Percentiles rank a stretch among this genome's conserved stretches.
Conservation (phyloP, 225 moss, liverwort and hornwort species). For the Physcomitrellopsis africana region DNA sequence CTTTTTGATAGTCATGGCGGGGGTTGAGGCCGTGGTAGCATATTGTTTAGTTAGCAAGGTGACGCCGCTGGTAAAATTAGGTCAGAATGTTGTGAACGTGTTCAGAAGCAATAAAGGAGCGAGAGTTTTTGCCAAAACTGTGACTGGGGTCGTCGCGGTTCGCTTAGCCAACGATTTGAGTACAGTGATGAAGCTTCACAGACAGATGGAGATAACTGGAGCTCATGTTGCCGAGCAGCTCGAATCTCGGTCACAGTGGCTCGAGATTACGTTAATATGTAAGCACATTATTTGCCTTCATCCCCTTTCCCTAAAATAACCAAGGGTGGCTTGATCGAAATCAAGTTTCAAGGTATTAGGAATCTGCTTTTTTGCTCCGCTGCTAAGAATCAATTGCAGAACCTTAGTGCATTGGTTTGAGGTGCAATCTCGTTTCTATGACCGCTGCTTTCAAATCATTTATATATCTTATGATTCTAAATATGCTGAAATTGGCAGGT, state of each 20-base stretch:
- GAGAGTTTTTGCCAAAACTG: slow-evolving; percentile 51
- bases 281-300: background rate
- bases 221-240: slow-evolving; percentile 37
- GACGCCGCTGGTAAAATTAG: slow-evolving; percentile 56
- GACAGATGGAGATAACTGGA: slow-evolving; percentile 25
- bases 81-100: slow-evolving; percentile 50
- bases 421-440: background rate
- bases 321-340: background rate
- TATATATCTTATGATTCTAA: no score
- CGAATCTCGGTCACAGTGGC: slow-evolving; percentile 43
- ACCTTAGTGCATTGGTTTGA: slow-evolving; percentile 4
- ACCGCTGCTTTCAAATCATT: background rate
- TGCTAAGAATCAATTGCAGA: background rate
- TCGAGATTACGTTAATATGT: slow-evolving; percentile 76
- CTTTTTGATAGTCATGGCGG: slow-evolving; percentile 41
- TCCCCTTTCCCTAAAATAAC: background rate
- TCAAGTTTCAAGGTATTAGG: background rate
- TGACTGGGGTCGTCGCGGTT: slow-evolving; percentile 57
- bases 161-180: slow-evolving; percentile 67
- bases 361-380: background rate
- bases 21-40: slow-evolving; percentile 47
- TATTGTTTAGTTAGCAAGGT: slow-evolving; percentile 58
- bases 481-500: slow-evolving; percentile 41
- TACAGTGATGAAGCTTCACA: slow-evolving; percentile 34
- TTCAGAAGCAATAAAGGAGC: slow-evolving; percentile 46